Conservation (phyloP, 768 basidiomycete species). For the Lentinula sp. region DNA sequence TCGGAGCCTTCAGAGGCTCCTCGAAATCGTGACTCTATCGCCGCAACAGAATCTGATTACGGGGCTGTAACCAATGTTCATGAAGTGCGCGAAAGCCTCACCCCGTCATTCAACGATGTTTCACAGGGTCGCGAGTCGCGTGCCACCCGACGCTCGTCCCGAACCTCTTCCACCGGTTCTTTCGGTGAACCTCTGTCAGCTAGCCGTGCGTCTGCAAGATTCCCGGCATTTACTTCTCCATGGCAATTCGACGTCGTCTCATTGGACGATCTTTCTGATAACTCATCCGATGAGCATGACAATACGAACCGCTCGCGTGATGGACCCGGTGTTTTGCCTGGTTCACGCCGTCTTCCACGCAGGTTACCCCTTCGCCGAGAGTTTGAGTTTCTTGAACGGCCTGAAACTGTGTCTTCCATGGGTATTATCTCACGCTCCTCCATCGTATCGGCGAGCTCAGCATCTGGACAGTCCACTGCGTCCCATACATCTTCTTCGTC, state of each 20-base stretch:
- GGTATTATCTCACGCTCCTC: constrained; percentile 63
- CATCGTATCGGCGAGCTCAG: constrained; percentile 38
- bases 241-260: constrained; percentile 71
- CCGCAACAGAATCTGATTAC: background rate
- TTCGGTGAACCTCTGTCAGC: constrained; percentile 37
- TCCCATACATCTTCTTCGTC: constrained; percentile 33
- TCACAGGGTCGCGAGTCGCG: constrained; percentile 4
- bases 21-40: background rate
- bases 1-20: constrained; percentile 1
- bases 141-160: constrained; percentile 22
- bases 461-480: constrained; percentile 37
- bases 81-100: background rate
- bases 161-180: constrained; percentile 45
- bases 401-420: constrained; percentile 75
- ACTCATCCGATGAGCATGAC: constrained; percentile 50
- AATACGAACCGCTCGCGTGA: constrained; percentile 12
- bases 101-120: background rate
- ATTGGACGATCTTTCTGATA: constrained; percentile 78
- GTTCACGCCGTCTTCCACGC: constrained; percentile 1
- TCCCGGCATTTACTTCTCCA: constrained; percentile 33
- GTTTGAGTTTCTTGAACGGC: constrained; percentile 74
- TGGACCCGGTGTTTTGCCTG: constrained; percentile 20
- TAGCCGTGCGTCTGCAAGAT: constrained; percentile 25
- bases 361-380: constrained; percentile 65
- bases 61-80: background rate